Percentiles rank a stretch among this genome's conserved stretches.
These are phyloP conservation scores for Trichoderma sp. DNA, from an alignment of 2,329 filamentous ascomycete species.

Conservation along the genomic window DNA sequence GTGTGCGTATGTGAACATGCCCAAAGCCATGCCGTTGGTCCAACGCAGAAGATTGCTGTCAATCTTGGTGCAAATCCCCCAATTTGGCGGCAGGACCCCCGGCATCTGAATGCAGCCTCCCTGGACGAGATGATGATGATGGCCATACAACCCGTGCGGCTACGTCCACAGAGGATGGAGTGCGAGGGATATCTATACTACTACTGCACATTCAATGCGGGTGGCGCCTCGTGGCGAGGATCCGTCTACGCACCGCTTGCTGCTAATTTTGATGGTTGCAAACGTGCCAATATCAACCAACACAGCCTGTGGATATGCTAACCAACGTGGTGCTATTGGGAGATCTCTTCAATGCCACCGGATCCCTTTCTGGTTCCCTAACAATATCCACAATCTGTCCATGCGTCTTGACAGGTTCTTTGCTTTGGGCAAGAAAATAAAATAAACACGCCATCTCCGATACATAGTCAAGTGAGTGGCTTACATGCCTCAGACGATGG, in stretches of 20 bases:
- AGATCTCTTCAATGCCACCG: constrained; percentile 15
- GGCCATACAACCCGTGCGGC: background rate
- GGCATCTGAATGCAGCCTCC: constrained; percentile 15
- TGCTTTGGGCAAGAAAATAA: background rate
- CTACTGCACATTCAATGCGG: background rate
- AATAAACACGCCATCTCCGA: background rate
- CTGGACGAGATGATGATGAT: background rate
- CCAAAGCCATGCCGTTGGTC: constrained; percentile 6
- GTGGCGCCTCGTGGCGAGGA: constrained; percentile 12
- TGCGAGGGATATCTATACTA: background rate
- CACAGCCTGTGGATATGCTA: background rate
- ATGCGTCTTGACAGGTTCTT: background rate
- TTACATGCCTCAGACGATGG: constrained; percentile 3
- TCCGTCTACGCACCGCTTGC: background rate
- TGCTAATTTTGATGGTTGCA: constrained; percentile 2
- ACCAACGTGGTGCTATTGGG: background rate
- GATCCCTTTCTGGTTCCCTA: background rate
- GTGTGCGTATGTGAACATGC: constrained; percentile 13
- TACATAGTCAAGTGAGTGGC: background rate
- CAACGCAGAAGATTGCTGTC: constrained; percentile 12
- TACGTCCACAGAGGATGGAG: background rate
- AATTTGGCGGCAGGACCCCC: background rate
- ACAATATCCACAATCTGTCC: constrained; percentile 1
- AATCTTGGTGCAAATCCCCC: constrained; percentile 4
- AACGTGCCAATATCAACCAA: background rate